A percentile compares a stretch with the other conserved stretches of the same genome.
These are phyloP conservation scores for Floccularia luteovirens DNA, from an alignment of 768 basidiomycete genomes.

Conservation along the genomic window DNA sequence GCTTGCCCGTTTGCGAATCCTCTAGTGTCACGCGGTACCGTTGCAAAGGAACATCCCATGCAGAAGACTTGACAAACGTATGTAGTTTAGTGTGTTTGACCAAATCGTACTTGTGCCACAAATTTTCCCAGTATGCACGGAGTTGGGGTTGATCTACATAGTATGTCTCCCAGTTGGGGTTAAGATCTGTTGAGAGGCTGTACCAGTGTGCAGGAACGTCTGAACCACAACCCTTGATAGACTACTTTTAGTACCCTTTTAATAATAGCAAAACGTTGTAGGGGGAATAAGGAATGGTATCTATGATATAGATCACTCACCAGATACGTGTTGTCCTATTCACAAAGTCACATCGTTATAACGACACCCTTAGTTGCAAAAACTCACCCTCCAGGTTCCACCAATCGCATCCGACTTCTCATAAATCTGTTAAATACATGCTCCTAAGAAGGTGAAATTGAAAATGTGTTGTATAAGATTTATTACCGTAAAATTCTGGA, in stretches of 20 bases:
- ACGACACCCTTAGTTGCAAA: not conserved
- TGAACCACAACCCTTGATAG: conserved; percentile 42
- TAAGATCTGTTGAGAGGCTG: conserved; percentile 44
- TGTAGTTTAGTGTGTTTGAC: conserved; percentile 31
- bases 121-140: conserved; percentile 38
- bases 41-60: conserved; percentile 36
- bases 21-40: conserved; percentile 33
- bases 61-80: conserved; percentile 28
- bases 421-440: conserved; percentile 31
- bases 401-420: conserved; percentile 40
- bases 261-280: conserved; percentile 8
- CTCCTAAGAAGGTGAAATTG: not conserved
- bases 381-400: conserved; percentile 50
- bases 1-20: conserved; percentile 26
- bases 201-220: conserved; percentile 51
- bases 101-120: conserved; percentile 38
- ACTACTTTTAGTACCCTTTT: not conserved
- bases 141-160: conserved; percentile 43
- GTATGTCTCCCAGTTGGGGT: conserved; percentile 41
- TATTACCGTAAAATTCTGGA: conserved; percentile 41
- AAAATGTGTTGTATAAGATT: not conserved
- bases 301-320: conserved; percentile 22
- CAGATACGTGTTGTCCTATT: conserved; percentile 48
- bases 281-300: no score
- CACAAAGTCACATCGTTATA: not conserved